These are phyloP conservation scores for Andrographis paniculata DNA, from an alignment of 305 asterid species.

Conservation along the genomic window DNA sequence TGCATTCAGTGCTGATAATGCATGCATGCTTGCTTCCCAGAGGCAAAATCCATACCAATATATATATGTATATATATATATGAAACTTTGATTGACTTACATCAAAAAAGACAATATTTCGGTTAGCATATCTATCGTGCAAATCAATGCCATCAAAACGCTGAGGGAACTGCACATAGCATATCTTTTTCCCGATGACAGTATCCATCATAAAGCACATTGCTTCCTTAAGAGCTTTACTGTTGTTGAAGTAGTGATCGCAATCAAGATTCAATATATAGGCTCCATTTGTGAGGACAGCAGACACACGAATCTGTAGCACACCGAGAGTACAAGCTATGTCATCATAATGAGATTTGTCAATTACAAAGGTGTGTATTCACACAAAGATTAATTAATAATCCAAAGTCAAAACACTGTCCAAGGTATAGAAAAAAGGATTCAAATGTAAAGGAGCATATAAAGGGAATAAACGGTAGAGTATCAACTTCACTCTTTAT, in stretches of 20 bases:
- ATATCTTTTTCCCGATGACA: conserved; percentile 63
- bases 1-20: conserved; percentile 12
- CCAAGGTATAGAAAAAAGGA: too few species aligned
- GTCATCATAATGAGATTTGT: conserved; percentile 9
- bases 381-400: too few species aligned
- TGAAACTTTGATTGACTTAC: conserved; percentile 31
- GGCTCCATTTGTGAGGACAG: conserved; percentile 95
- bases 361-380: too few species aligned
- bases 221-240: conserved; percentile 91
- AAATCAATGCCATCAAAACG: conserved; percentile 87
- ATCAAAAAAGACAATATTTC: conserved; percentile 88
- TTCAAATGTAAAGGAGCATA: too few species aligned
- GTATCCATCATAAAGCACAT: conserved; percentile 98
- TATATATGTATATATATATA: not conserved
- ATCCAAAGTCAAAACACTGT: too few species aligned
- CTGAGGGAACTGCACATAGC: conserved; percentile 90
- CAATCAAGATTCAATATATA: conserved; percentile 85
- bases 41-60: too few species aligned
- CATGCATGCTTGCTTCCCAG: too few species aligned
- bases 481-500: too few species aligned
- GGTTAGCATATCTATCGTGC: conserved; percentile 91
- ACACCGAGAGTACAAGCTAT: conserved; percentile 9
- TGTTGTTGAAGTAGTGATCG: conserved; percentile 94
- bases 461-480: too few species aligned
- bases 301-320: conserved; percentile 86